A percentile compares a stretch with the other conserved stretches of the same genome.
phyloP scores from a whole-genome alignment of 371 early-diverging fungal genomes.

The Circinella minor region DNA sequence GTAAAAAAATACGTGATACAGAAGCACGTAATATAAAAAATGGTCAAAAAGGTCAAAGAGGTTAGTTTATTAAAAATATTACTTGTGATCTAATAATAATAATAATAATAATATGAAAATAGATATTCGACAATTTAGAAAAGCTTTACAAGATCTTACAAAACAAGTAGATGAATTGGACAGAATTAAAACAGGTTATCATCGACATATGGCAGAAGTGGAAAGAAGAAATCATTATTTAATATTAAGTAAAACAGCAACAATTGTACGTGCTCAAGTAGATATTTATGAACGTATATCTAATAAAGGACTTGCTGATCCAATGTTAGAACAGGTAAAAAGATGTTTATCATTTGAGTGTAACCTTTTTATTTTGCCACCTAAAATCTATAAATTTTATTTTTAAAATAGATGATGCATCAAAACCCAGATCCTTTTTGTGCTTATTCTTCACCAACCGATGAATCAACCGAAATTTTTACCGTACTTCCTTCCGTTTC shows the following conservation, averaged over 20 bases:
- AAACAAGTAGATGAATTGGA: constrained; percentile 60
- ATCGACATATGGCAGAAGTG: constrained; percentile 48
- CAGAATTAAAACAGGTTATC: constrained; percentile 49
- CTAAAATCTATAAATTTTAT: background rate
- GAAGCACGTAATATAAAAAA: constrained; percentile 53
- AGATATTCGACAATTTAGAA: constrained; percentile 53
- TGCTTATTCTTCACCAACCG: constrained; percentile 44
- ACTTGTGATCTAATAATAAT: too few species aligned
- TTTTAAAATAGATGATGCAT: constrained; percentile 43
- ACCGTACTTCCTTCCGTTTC: constrained; percentile 52
- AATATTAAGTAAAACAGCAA: constrained; percentile 48
- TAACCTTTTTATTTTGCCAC: too few species aligned
- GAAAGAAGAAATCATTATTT: constrained; percentile 51
- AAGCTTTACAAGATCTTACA: constrained; percentile 49
- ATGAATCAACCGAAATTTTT: constrained; percentile 53
- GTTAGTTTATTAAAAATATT: constrained; percentile 17
- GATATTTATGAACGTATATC: constrained; percentile 58
- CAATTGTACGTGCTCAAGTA: constrained; percentile 56
- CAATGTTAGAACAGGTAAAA: constrained; percentile 50
- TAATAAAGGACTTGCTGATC: constrained; percentile 55
- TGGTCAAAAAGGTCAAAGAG: constrained; percentile 53
- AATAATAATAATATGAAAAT: too few species aligned
- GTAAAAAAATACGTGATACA: constrained; percentile 56
- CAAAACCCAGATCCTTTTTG: constrained; percentile 60
- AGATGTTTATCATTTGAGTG: too few species aligned